A percentile compares a stretch with the other conserved stretches of the same genome.
These are phyloP conservation scores for Boletus rubropictus DNA, from an alignment of 768 basidiomycete species.

Conservation along the genomic window DNA sequence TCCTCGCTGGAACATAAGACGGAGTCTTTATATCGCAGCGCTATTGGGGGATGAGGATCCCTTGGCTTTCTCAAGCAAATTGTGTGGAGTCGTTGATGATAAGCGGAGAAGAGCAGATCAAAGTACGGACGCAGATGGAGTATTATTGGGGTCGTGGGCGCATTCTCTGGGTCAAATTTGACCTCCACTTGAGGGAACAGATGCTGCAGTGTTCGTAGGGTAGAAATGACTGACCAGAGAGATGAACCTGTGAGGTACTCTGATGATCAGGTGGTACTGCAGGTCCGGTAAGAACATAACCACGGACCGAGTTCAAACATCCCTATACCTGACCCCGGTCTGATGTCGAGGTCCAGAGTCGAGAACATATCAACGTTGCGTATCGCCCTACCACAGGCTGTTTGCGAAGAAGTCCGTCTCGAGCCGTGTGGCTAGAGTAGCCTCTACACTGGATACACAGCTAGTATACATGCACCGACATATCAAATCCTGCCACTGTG, in stretches of 20 bases:
- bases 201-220: constrained; percentile 58
- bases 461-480: not conserved
- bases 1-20: constrained; percentile 58
- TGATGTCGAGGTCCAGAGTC: constrained; percentile 66
- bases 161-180: constrained; percentile 72
- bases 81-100: constrained; percentile 72
- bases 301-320: constrained; percentile 66
- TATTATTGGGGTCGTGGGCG: constrained; percentile 66
- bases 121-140: constrained; percentile 76
- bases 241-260: constrained; percentile 51
- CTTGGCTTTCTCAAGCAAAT: constrained; percentile 67
- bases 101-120: constrained; percentile 79
- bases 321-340: constrained; percentile 71
- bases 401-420: too few relatives aligned
- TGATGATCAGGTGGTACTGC: constrained; percentile 1
- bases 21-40: constrained; percentile 60
- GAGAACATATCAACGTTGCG: constrained; percentile 46
- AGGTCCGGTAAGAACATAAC: not conserved
- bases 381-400: not conserved
- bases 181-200: constrained; percentile 77
- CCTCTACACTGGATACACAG: not conserved
- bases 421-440: constrained; percentile 12
- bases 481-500: not conserved
- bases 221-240: constrained; percentile 71
- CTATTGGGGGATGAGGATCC: constrained; percentile 61